Evolutionary conservation across 306 rosid species (phyloP).

Genomic region (Quercus engelmannii): DNA sequence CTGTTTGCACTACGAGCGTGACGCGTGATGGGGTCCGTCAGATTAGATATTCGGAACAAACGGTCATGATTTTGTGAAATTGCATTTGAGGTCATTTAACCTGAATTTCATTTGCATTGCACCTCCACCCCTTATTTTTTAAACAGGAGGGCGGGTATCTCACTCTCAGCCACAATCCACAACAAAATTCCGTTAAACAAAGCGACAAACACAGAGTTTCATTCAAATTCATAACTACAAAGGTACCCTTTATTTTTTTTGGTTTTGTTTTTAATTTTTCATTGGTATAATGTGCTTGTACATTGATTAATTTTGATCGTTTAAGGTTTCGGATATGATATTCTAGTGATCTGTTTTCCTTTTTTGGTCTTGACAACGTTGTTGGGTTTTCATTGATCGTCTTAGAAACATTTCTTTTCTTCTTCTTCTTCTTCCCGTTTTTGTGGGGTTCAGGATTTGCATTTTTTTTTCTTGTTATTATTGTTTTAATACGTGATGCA

Average conservation of each 20-base stretch:
- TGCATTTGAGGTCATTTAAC: conserved; percentile 58
- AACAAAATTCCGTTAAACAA: conserved; percentile 24
- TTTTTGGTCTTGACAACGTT: background rate
- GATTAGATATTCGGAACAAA: conserved; percentile 37
- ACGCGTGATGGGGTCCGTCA: conserved; percentile 43
- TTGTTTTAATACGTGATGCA: background rate
- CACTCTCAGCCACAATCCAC: background rate
- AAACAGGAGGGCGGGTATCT: conserved; percentile 53
- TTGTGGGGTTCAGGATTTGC: background rate
- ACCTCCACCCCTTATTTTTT: conserved; percentile 32
- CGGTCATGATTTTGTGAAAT: conserved; percentile 41
- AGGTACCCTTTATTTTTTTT: conserved; percentile 25
- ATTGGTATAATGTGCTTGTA: background rate
- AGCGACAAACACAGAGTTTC: background rate
- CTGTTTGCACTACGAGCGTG: conserved; percentile 57
- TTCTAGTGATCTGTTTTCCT: background rate
- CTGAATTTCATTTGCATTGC: conserved; percentile 48
- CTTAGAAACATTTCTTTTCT: background rate
- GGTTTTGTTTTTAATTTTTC: background rate
- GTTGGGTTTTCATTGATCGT: conserved; percentile 13
- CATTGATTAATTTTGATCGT: background rate
- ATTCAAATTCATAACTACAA: background rate
- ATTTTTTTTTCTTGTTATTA: background rate
- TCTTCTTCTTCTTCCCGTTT: background rate
- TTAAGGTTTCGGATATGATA: background rate